Base-by-base conservation (phyloP, 1,284 basidiomycete genomes). In the Coniferiporia weirii region DNA sequence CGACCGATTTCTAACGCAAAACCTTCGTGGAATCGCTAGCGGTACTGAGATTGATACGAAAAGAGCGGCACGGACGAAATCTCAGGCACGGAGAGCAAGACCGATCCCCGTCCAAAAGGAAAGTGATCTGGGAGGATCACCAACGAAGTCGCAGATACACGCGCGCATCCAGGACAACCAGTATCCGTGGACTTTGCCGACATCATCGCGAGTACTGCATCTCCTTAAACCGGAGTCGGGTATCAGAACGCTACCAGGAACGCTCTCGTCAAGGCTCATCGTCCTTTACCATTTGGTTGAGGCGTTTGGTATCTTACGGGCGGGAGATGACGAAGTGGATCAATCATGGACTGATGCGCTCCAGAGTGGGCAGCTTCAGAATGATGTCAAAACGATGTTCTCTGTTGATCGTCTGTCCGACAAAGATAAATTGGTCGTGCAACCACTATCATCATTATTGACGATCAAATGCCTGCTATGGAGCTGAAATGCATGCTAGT, bases 201-300 rank as follows among this genome's bases (percentile, higher is more conserved):
- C 52, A 13, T 7, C 45, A 9, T 35, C 27, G 20, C 52, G 52
- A 4, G 17, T 59, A 4, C 17, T 59, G 22, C 44, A 43, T 19
- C 22, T 59, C 38, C 45, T 59, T 13, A 51, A 49, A 43, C 45
- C 9, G 12, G 27, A 44, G 15, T 52, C 56, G 19, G 17, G 32
- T 35, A 27, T 57, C 10, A 22, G 54, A 46, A 9, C 54, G 4
- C 12, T 10, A n/a, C 15, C 36, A 20, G 8, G 34, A 34, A 17
- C 20, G 35, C 22, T 32, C 35, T 44, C 47, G 13, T 19, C 47
- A n/a, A 53, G 35, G 19, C 27, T 66, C 15, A 66, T 66, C 57
- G 69, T 80, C 63, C 81, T 82, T 68, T 77, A 76, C 60, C 72
- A 77, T 35, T 72, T 85, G 34, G 64, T 84, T 43, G 60, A 69